phyloP scores from a whole-genome alignment of 805 yeast genomes.

The Yamadazyma sp. region DNA sequence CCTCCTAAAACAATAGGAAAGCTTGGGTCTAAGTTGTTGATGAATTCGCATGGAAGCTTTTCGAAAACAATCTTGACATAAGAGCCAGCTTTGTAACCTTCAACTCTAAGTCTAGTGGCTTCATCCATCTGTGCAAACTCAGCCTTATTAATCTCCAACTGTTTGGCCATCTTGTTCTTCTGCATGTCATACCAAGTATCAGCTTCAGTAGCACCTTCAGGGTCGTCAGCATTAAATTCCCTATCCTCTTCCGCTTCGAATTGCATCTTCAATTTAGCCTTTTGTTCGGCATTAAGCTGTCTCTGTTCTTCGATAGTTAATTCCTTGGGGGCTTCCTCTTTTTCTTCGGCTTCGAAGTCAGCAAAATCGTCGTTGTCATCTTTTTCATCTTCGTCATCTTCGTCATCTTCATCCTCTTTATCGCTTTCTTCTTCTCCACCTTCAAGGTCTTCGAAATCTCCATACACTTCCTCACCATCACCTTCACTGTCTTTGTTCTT shows the following conservation, averaged over 20 bases:
- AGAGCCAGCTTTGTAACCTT: constrained; percentile 91
- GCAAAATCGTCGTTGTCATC: constrained; percentile 52
- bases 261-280: constrained; percentile 83
- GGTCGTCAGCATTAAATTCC: constrained; percentile 72
- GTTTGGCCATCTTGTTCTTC: constrained; percentile 95
- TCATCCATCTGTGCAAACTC: constrained; percentile 72
- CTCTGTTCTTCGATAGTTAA: constrained; percentile 73
- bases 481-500: constrained; percentile 43
- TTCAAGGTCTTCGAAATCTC: constrained; percentile 58
- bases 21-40: constrained; percentile 80
- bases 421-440: constrained; percentile 28
- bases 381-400: constrained; percentile 24
- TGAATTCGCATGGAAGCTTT: constrained; percentile 82
- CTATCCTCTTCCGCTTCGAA: constrained; percentile 78
- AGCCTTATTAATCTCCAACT: constrained; percentile 86
- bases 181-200: constrained; percentile 98
- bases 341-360: constrained; percentile 46
- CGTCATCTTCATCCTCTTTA: constrained; percentile 28
- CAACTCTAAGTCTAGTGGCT: constrained; percentile 75
- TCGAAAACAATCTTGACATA: constrained; percentile 89
- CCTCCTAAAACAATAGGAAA: constrained; percentile 92
- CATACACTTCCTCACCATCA: constrained; percentile 53
- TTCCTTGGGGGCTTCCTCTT: constrained; percentile 38
- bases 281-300: constrained; percentile 79
- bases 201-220: constrained; percentile 67